Evolutionary conservation across 495 filamentous ascomycete species (phyloP).

Genomic region (Cladorrhinum samala): DNA sequence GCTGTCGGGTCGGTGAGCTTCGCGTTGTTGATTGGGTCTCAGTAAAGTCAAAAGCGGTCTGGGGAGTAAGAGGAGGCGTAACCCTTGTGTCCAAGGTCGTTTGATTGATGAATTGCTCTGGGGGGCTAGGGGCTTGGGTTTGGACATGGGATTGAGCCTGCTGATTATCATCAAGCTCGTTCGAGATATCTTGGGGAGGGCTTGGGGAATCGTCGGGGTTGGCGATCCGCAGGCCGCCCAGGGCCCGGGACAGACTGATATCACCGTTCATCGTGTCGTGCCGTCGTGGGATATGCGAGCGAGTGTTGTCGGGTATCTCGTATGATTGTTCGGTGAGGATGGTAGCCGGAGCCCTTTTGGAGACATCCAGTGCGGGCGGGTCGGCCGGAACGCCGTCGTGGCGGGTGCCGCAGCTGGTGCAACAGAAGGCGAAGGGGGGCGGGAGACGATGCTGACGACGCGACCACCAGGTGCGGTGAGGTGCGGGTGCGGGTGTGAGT

Average conservation of each 20-base stretch:
- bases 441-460: neutral
- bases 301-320: too few relatives aligned
- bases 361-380: neutral
- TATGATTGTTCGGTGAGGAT: neutral
- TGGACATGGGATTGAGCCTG: too few relatives aligned
- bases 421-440: neutral
- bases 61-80: constrained; percentile 5
- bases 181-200: constrained; percentile 40
- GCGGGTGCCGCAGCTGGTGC: neutral
- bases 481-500: neutral
- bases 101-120: neutral
- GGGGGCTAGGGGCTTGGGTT: too few relatives aligned
- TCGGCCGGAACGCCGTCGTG: neutral
- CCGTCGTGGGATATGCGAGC: neutral
- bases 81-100: neutral
- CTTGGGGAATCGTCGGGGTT: constrained; percentile 83
- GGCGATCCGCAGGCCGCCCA: constrained; percentile 93
- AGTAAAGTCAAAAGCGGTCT: constrained; percentile 1
- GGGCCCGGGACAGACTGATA: constrained; percentile 82
- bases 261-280: constrained; percentile 71
- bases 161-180: constrained; percentile 22
- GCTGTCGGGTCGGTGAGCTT: constrained; percentile 28
- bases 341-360: neutral
- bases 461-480: neutral
- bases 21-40: constrained; percentile 16